A percentile compares a stretch with the other conserved stretches of the same genome.
Conservation (phyloP, 176 grass and related monocot species). For the Musa troglodytarum region DNA sequence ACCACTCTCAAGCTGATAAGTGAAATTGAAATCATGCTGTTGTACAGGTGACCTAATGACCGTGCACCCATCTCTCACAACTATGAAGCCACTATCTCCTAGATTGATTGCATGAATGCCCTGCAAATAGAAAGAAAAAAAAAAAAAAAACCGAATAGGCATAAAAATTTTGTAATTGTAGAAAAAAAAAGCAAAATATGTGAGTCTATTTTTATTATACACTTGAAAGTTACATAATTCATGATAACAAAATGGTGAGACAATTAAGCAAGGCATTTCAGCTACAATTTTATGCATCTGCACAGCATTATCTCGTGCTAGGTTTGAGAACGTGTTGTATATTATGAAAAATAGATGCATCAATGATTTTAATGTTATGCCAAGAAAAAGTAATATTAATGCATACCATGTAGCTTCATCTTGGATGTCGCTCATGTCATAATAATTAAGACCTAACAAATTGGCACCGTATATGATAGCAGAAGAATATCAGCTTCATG, state of each 20-base stretch:
- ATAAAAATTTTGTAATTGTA: background rate
- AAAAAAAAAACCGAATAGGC: background rate
- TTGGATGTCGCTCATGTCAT: background rate
- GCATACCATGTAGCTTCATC: background rate
- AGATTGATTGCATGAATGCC: conserved; percentile 78
- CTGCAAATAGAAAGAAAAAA: conserved; percentile 22
- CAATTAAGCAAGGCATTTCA: too few relatives aligned
- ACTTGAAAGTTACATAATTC: background rate
- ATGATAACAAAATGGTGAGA: background rate
- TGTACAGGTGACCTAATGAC: conserved; percentile 82
- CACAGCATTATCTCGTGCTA: too few relatives aligned
- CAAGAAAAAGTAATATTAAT: background rate
- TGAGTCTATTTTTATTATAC: background rate
- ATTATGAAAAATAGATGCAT: background rate
- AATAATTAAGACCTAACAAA: background rate
- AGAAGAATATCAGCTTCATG: background rate
- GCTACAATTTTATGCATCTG: too few relatives aligned
- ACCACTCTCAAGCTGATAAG: conserved; percentile 89
- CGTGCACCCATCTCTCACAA: conserved; percentile 79
- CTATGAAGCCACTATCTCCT: conserved; percentile 88
- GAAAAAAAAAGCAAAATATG: background rate
- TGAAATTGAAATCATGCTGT: conserved; percentile 98
- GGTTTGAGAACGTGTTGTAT: too few relatives aligned
- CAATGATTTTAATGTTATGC: background rate
- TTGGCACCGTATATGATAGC: background rate